A percentile compares a stretch with the other conserved stretches of the same genome.
These are phyloP conservation scores for Westerdykella sp. DNA, from an alignment of 2,329 filamentous ascomycete species.

Conservation along the genomic window DNA sequence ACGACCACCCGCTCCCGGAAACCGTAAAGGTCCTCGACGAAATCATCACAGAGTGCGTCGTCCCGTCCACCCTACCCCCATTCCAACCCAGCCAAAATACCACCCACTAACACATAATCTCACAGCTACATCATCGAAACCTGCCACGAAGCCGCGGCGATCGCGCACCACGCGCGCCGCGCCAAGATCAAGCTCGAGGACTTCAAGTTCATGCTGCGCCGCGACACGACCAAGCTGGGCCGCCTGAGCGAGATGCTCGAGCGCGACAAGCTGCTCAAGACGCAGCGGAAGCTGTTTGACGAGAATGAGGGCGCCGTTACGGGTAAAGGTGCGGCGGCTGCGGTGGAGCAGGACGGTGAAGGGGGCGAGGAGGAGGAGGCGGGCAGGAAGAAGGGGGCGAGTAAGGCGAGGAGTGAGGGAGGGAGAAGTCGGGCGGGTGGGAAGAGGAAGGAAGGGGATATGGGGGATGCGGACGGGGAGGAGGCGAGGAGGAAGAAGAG, in stretches of 20 bases:
- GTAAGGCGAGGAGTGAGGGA: slow-evolving; percentile 4
- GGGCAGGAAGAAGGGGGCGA: slow-evolving; percentile 2
- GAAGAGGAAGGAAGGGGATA: slow-evolving; percentile 5
- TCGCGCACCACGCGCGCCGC: slow-evolving; percentile 77
- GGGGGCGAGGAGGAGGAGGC: slow-evolving; percentile 24
- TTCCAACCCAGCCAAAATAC: too few relatives aligned
- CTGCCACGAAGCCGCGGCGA: slow-evolving; percentile 80
- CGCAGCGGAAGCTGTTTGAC: slow-evolving; percentile 69
- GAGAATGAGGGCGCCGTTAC: slow-evolving; percentile 58
- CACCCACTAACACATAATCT: background rate
- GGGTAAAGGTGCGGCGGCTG: slow-evolving; percentile 31
- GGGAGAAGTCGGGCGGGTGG: slow-evolving; percentile 6
- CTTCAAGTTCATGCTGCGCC: slow-evolving; percentile 87
- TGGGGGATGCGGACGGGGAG: slow-evolving; percentile 5
- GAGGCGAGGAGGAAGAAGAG: background rate
- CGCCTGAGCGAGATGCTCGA: slow-evolving; percentile 84
- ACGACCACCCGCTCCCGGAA: slow-evolving; percentile 68
- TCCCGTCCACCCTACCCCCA: background rate
- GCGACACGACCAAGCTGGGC: slow-evolving; percentile 78
- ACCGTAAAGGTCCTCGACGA: slow-evolving; percentile 87
- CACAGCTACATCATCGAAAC: slow-evolving; percentile 77
- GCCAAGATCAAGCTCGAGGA: slow-evolving; percentile 98
- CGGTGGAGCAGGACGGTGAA: slow-evolving; percentile 23
- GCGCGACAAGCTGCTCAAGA: slow-evolving; percentile 81
- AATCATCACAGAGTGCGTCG: slow-evolving; percentile 69